Conservation (phyloP, 2,329 filamentous ascomycete species). For the Aureobasidium sp. region DNA sequence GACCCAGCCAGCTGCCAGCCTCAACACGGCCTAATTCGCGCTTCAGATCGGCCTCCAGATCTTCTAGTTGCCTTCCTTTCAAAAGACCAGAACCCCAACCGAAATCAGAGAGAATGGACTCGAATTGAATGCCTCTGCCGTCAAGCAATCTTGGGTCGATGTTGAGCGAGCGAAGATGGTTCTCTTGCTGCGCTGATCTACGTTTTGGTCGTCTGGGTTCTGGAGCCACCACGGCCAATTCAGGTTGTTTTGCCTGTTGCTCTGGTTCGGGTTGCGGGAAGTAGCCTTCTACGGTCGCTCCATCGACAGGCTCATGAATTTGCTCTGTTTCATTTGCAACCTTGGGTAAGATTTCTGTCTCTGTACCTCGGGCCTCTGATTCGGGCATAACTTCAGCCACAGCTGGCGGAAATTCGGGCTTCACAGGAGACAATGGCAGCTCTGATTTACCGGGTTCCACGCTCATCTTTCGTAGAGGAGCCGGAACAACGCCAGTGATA, state of each 20-base stretch:
- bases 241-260: constrained; percentile 19
- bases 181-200: constrained; percentile 64
- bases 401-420: neutral
- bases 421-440: neutral
- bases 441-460: constrained; percentile 8
- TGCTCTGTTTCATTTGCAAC: neutral
- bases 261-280: constrained; percentile 20
- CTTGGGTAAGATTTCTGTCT: constrained; percentile 15
- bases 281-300: neutral
- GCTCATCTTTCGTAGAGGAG: constrained; percentile 43
- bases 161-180: constrained; percentile 68
- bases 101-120: constrained; percentile 74
- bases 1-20: constrained; percentile 83
- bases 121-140: constrained; percentile 68
- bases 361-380: constrained; percentile 47
- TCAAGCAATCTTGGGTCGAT: constrained; percentile 71
- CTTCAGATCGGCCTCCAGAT: constrained; percentile 73
- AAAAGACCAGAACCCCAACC: constrained; percentile 78
- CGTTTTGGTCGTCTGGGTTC: constrained; percentile 34
- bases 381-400: constrained; percentile 33
- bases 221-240: constrained; percentile 18
- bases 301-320: neutral
- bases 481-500: constrained; percentile 79
- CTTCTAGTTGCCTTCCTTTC: constrained; percentile 65
- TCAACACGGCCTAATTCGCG: constrained; percentile 84